Base-by-base conservation (phyloP, 352 stramenopile species). In the Phytophthora sansomeana region DNA sequence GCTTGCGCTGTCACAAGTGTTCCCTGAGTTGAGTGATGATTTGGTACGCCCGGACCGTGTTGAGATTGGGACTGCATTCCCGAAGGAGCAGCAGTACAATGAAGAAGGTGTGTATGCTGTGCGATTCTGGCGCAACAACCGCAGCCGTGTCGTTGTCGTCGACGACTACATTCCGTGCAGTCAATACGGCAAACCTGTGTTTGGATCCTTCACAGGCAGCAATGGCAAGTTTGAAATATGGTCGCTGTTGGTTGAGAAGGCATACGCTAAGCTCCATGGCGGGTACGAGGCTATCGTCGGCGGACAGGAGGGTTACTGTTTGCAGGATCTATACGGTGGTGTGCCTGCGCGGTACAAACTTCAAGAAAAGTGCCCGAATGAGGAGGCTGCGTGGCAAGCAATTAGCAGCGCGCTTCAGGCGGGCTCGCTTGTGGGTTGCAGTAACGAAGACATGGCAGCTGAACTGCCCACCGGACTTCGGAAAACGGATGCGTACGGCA, bases 241-340 rank as follows among this genome's bases (percentile, higher is more conserved):
- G 95, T 93, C 92, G 13, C 57, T 97, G 44, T 76, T 98, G 19
- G 67, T 98, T 16, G 95, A 98, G 69, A 98, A 98, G 65, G 94
- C 94, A n/a, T 98, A 98, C 69, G 93, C 95, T 1, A 98, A 98
- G 61, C 84, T 97, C 29, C 89, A 96, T 67, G 94, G 94, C 32
- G 90, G 82, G 28, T 98, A 98, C 70, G 87, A 93, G 38, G 72
- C 77, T 5, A 92, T 98, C 44, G 78, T 96, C 17, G 92, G 93
- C 42, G 95, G 93, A 11, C 89, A 96, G 58, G 87, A 96, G 36
- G 64, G 79, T 1, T 89, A 89, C 38, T 83, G 71, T 21, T 72
- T 96, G 28, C 85, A 96, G 49, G 87, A 96, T 53, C 57, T 96
- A 1, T 94, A 81, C 24, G 87, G 87, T 38, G 85, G 84, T n/a